phyloP scores from a whole-genome alignment of 1,284 basidiomycete species.

The Sphagnurus paluster region DNA sequence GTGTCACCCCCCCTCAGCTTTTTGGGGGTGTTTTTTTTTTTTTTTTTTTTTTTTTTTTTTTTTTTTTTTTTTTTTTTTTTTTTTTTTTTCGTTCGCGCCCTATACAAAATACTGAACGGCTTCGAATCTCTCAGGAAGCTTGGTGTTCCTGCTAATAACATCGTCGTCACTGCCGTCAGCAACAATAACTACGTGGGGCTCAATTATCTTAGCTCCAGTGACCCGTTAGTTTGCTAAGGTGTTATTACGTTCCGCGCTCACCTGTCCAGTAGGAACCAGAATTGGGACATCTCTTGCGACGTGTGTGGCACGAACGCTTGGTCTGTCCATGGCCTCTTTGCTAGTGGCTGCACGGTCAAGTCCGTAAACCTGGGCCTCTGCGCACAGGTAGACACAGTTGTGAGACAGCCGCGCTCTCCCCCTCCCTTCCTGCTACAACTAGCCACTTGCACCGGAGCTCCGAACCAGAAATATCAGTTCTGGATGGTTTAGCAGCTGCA shows the following conservation, averaged over 20 bases:
- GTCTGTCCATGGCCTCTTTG: slow-evolving; percentile 12
- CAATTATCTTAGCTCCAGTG: slow-evolving; percentile 3
- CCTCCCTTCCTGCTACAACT: slow-evolving; percentile 12
- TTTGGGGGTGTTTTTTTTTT: too few species aligned
- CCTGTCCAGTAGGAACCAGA: slow-evolving; percentile 2
- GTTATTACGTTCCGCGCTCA: too few species aligned
- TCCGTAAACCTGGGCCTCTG: slow-evolving; percentile 11
- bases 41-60: too few species aligned
- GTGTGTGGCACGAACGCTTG: slow-evolving; percentile 12
- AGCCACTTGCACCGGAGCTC: slow-evolving; percentile 1
- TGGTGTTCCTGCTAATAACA: slow-evolving; percentile 9
- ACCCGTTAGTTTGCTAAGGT: slow-evolving; percentile 9
- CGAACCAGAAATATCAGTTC: slow-evolving; percentile 13
- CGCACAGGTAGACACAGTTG: slow-evolving; percentile 9
- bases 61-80: too few species aligned
- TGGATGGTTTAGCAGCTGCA: slow-evolving; percentile 16
- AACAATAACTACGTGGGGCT: slow-evolving; percentile 8
- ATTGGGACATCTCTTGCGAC: slow-evolving; percentile 12
- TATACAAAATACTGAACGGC: too few species aligned
- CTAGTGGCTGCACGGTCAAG: slow-evolving; percentile 12
- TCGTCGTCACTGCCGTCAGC: slow-evolving; percentile 7
- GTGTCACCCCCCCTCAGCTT: too few species aligned
- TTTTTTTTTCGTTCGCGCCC: too few species aligned
- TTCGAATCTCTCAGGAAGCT: slow-evolving; percentile 11
- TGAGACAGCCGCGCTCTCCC: slow-evolving; percentile 4